Evolutionary conservation across 768 basidiomycete species (phyloP), one percentile per base, ranked within the genome.

Genomic region (Lactarius quietus): DNA sequence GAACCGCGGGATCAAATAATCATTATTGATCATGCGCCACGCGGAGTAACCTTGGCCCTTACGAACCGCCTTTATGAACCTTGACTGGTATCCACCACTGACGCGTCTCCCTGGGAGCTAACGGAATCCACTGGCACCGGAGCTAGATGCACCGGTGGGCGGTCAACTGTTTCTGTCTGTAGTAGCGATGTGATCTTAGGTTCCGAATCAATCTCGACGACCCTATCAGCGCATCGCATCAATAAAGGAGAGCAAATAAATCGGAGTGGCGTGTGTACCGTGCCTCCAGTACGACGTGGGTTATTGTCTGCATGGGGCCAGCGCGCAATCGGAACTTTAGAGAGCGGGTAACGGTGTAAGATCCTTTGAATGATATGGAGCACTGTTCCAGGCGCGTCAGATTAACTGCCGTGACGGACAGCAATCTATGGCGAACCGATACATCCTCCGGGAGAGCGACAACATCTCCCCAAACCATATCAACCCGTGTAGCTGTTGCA

Each of bases 91-190:
- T 51, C 48, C 15, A 28, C 48, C 48, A 3, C 23, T 23, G 45
- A 6, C 45, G 45, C 23, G 45, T 23, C 48, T 26, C 26, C 58
- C 39, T 26, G 45, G 51, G 51, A 62, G 31, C 29, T 31, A 23
- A 28, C 48, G 64, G 69, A 68, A 41, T 73, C 74, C 35, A 12
- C 56, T 14, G 56, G 56, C 18, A 38, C 56, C 56, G 56, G 56
- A 28, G 31, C 3, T 57, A 57, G n/a, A 57, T 57, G 33, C 17
- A 57, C 56, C 56, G 56, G 56, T 57, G 56, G 35, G 20, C n/a
- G 56, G 3, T 57, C 56, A 15, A 26, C 38, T 8, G 56, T 57
- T 57, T 57, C 56, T 17, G 56, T 57, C 36, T 57, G 56, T 15
- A 38, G 7, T 8, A 57, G 56, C 17, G 56, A 57, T 36, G 35